Evolutionary conservation across 1,284 basidiomycete species (phyloP).

Genomic region (Ceratobasidium sp.): DNA sequence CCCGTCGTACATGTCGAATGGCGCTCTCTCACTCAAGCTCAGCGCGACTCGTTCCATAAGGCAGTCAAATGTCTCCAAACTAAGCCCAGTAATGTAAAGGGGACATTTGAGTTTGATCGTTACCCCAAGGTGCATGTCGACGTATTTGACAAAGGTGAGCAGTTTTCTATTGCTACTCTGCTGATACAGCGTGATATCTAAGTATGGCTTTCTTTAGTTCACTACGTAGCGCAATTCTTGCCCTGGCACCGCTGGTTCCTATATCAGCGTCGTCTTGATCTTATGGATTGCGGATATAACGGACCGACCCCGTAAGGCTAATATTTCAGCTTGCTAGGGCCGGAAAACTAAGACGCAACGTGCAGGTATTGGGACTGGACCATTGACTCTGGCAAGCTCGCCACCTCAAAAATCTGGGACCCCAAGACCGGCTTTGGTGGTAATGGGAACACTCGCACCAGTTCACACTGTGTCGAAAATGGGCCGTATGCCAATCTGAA

Average conservation of each 20-base stretch:
- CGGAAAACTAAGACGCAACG: not conserved
- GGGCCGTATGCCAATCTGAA: conserved; percentile 38
- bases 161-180: not conserved
- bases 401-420: conserved; percentile 33
- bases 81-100: conserved; percentile 2
- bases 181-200: no score
- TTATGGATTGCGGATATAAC: conserved; percentile 35
- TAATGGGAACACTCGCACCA: conserved; percentile 26
- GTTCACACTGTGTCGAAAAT: conserved; percentile 23
- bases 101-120: conserved; percentile 2
- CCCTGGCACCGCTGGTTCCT: conserved; percentile 43
- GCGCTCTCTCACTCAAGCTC: conserved; percentile 34
- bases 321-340: not conserved
- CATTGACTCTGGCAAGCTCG: conserved; percentile 35
- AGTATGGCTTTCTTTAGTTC: not conserved
- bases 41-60: conserved; percentile 29
- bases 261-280: conserved; percentile 31
- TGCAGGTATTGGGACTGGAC: conserved; percentile 43
- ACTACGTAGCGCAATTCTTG: conserved; percentile 27
- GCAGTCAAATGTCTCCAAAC: conserved; percentile 42
- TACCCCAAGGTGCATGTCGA: conserved; percentile 37
- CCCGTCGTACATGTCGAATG: conserved; percentile 33
- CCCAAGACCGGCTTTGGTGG: conserved; percentile 36
- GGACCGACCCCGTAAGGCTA: conserved; percentile 32
- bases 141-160: conserved; percentile 24